Percentiles rank a stretch among this genome's conserved stretches.
Evolutionary conservation across 1,284 basidiomycete genomes (phyloP).

Genomic region (Apiotrichum akiyoshidainum): DNA sequence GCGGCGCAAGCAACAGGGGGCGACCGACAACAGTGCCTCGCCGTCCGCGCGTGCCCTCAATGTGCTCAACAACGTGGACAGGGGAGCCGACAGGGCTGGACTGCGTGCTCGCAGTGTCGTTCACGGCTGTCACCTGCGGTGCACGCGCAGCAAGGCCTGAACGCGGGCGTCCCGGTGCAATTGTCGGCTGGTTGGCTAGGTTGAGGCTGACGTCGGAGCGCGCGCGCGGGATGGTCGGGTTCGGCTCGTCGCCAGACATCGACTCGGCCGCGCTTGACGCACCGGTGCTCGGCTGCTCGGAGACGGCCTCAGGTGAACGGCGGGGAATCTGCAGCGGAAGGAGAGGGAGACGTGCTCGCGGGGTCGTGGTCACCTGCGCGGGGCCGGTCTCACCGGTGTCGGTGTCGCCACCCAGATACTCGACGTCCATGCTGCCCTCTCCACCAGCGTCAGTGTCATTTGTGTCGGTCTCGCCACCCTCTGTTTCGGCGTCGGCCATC

Average conservation of each 20-base stretch:
- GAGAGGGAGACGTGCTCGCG: slow-evolving; percentile 34
- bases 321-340: slow-evolving; percentile 37
- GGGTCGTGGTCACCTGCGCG: slow-evolving; percentile 32
- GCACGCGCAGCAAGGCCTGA: slow-evolving; percentile 29
- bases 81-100: slow-evolving; percentile 48
- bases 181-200: slow-evolving; percentile 19
- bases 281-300: slow-evolving; percentile 25
- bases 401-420: slow-evolving; percentile 5
- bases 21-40: slow-evolving; percentile 44
- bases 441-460: slow-evolving; percentile 38
- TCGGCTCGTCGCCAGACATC: slow-evolving; percentile 30
- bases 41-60: slow-evolving; percentile 25
- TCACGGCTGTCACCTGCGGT: slow-evolving; percentile 28
- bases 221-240: slow-evolving; percentile 32
- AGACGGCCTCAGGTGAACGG: slow-evolving; percentile 20
- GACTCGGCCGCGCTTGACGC: slow-evolving; percentile 34
- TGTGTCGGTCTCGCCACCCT: slow-evolving; percentile 36
- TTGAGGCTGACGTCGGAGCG: slow-evolving; percentile 39
- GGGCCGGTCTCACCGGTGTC: slow-evolving; percentile 6
- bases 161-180: slow-evolving; percentile 18
- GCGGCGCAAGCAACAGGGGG: slow-evolving; percentile 32
- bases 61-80: slow-evolving; percentile 25
- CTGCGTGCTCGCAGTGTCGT: slow-evolving; percentile 38
- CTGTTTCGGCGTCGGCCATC: slow-evolving; percentile 46
- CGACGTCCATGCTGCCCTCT: slow-evolving; percentile 26